A percentile compares a stretch with the other conserved stretches of the same genome.
Evolutionary conservation across 129 eudicot species (phyloP).

Genomic region (Saposhnikovia divaricata): DNA sequence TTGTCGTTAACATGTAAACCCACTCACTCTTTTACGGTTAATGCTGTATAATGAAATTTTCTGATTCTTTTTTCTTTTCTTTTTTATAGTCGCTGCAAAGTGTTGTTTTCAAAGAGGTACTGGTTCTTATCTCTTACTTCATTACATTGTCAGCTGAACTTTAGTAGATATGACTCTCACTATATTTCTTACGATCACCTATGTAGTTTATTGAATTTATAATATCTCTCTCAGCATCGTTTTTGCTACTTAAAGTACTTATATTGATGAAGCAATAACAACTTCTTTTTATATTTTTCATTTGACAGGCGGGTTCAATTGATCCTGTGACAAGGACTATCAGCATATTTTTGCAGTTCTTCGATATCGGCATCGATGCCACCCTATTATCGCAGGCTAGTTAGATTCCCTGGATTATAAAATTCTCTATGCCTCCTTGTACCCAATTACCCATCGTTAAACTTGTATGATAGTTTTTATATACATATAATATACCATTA

Average conservation of each 20-base stretch:
- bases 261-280: background rate
- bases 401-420: background rate
- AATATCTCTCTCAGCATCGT: background rate
- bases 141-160: constrained; percentile 1
- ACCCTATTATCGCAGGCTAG: constrained; percentile 86
- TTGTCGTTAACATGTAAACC: background rate
- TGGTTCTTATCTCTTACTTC: constrained; percentile 12
- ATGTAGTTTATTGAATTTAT: background rate
- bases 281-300: background rate
- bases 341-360: constrained; percentile 83
- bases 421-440: background rate
- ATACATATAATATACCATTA: background rate
- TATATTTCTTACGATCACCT: background rate
- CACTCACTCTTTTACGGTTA: background rate
- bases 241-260: background rate
- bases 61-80: background rate
- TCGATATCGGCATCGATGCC: constrained; percentile 86
- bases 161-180: background rate
- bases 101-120: constrained; percentile 95
- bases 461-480: too few species aligned
- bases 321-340: constrained; percentile 92
- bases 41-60: background rate
- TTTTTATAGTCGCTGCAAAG: constrained; percentile 92
- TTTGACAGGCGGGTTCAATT: constrained; percentile 79
- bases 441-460: background rate